These are phyloP conservation scores for Inonotus hispidus DNA, from an alignment of 1,284 basidiomycete genomes.

Conservation along the genomic window DNA sequence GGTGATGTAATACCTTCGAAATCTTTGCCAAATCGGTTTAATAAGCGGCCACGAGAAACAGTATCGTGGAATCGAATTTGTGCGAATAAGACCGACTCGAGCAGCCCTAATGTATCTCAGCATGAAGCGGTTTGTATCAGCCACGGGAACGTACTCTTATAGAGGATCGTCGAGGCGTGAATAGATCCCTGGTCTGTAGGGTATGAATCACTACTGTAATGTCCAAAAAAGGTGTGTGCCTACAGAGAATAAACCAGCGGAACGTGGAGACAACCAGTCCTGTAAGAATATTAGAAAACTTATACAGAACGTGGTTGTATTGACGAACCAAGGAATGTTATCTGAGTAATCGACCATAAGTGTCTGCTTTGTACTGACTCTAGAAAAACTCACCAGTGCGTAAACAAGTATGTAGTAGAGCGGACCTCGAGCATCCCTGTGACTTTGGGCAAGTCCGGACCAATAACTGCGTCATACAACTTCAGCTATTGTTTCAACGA, in stretches of 20 bases:
- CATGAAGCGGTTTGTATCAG: conserved; percentile 12
- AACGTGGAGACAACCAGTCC: conserved; percentile 62
- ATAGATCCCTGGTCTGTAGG: conserved; percentile 59
- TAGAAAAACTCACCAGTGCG: conserved; percentile 42
- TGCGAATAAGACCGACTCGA: conserved; percentile 85
- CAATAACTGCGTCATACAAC: conserved; percentile 43
- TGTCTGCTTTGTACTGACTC: conserved; percentile 14
- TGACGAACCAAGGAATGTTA: conserved; percentile 36
- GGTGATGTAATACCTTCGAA: conserved; percentile 62
- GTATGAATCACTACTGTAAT: conserved; percentile 3
- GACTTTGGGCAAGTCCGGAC: conserved; percentile 47
- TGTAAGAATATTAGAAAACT: conserved; percentile 20
- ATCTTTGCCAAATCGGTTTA: conserved; percentile 92
- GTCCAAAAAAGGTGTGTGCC: conserved; percentile 23
- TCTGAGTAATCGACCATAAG: conserved; percentile 25
- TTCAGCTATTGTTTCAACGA: conserved; percentile 18
- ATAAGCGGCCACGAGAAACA: conserved; percentile 75
- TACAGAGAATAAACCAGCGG: conserved; percentile 65
- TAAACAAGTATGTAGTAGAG: conserved; percentile 78
- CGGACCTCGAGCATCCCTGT: conserved; percentile 41
- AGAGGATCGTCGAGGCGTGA: conserved; percentile 63
- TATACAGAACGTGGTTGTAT: neutral
- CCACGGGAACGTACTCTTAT: conserved; percentile 49
- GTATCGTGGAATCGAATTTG: conserved; percentile 94
- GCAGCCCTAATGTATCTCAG: conserved; percentile 43